Evolutionary conservation across 306 rosid species (phyloP).

Genomic region (Sophora flavescens): DNA sequence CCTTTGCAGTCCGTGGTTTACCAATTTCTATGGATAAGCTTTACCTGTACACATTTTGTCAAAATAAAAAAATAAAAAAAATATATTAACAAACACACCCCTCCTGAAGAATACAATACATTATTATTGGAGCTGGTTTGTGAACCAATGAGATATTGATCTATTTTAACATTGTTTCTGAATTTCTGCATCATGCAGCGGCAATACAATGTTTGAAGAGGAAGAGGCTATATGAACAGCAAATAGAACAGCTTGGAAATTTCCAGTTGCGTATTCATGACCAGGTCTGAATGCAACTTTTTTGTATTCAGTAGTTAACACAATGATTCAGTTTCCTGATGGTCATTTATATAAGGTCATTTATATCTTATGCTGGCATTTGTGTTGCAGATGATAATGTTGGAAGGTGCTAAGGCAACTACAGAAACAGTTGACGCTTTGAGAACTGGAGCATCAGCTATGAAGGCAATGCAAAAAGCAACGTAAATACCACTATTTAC

Average conservation of each 20-base stretch:
- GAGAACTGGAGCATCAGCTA: conserved; percentile 97
- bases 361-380: conserved; percentile 32
- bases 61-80: neutral
- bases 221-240: conserved; percentile 94
- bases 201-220: conserved; percentile 98
- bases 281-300: conserved; percentile 67
- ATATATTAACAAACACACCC: too few species aligned
- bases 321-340: neutral
- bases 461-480: conserved; percentile 99
- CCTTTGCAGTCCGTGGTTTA: neutral
- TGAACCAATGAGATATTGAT: neutral
- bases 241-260: conserved; percentile 97
- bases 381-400: conserved; percentile 88
- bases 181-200: conserved; percentile 59
- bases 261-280: conserved; percentile 97
- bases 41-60: neutral
- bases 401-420: conserved; percentile 99
- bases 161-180: neutral
- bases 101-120: conserved; percentile 12
- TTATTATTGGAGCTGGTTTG: conserved; percentile 1
- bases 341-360: conserved; percentile 20
- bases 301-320: neutral
- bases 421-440: conserved; percentile 98
- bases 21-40: conserved; percentile 20
- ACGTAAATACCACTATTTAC: conserved; percentile 58